Conservation (phyloP, 2,329 filamentous ascomycete genomes). For the Beauveria bassiana region DNA sequence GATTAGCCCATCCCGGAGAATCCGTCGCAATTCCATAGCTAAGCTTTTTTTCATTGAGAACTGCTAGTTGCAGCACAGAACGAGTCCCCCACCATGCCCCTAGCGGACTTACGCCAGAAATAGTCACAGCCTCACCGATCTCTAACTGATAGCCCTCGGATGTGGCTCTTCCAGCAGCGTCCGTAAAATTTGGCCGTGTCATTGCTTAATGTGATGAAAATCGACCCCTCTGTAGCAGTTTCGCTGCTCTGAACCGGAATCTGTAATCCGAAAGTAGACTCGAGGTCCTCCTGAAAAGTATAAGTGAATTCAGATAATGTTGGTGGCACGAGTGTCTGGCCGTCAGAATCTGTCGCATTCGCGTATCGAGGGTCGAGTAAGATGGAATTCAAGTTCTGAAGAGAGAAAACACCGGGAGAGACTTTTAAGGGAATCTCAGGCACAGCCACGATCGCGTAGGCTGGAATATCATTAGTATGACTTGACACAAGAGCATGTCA, state of each 20-base stretch:
- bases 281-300: not conserved
- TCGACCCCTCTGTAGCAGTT: not conserved
- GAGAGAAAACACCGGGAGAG: not conserved
- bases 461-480: not conserved
- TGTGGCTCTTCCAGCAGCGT: conserved; percentile 37
- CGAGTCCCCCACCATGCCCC: conserved; percentile 53
- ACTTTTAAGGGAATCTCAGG: not conserved
- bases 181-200: conserved; percentile 25
- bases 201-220: not conserved
- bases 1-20: conserved; percentile 40
- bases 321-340: not conserved
- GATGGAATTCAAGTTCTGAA: not conserved
- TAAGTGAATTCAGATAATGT: not conserved
- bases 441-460: not conserved
- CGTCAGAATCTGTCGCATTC: not conserved
- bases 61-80: conserved; percentile 43
- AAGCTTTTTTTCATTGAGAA: conserved; percentile 27
- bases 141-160: conserved; percentile 42
- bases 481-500: not conserved
- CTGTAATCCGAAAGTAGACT: not conserved
- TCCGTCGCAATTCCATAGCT: conserved; percentile 36
- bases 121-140: conserved; percentile 31
- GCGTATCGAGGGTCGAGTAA: not conserved
- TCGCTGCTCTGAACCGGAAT: not conserved
- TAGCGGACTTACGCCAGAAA: conserved; percentile 45